Percentiles rank a stretch among this genome's conserved stretches.
These are phyloP conservation scores for Neonectria sp. DNA, from an alignment of 2,329 filamentous ascomycete species.

Conservation along the genomic window DNA sequence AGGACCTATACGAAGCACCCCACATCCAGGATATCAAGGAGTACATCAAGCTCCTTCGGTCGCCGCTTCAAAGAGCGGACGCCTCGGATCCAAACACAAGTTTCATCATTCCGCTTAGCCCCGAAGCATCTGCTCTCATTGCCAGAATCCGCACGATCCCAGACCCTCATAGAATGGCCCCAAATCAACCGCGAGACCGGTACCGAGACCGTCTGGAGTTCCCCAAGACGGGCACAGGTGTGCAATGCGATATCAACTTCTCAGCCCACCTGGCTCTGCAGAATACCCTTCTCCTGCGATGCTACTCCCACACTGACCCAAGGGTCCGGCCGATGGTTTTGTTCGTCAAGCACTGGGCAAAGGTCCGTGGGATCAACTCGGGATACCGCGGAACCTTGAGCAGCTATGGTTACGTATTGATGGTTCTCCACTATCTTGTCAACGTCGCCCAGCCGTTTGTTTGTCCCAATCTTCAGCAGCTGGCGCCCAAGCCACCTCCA, in stretches of 20 bases:
- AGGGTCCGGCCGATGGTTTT: slow-evolving; percentile 85
- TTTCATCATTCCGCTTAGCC: slow-evolving; percentile 56
- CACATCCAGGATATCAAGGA: slow-evolving; percentile 56
- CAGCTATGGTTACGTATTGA: slow-evolving; percentile 92
- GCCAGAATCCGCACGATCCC: slow-evolving; percentile 61
- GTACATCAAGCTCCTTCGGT: slow-evolving; percentile 67
- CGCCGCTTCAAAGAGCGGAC: slow-evolving; percentile 47
- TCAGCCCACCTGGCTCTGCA: slow-evolving; percentile 86
- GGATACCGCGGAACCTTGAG: slow-evolving; percentile 89
- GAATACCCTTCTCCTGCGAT: slow-evolving; percentile 86
- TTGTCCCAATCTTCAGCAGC: slow-evolving; percentile 84
- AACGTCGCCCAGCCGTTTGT: slow-evolving; percentile 87
- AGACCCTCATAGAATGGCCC: slow-evolving; percentile 65
- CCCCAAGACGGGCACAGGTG: slow-evolving; percentile 82
- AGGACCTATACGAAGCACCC: slow-evolving; percentile 60
- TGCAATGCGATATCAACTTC: slow-evolving; percentile 95
- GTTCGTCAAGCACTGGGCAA: slow-evolving; percentile 94
- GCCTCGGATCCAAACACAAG: slow-evolving; percentile 26
- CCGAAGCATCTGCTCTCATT: slow-evolving; percentile 53
- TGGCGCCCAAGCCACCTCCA: slow-evolving; percentile 60
- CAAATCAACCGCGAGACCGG: slow-evolving; percentile 67
- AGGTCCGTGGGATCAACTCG: slow-evolving; percentile 86
- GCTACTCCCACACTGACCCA: slow-evolving; percentile 84
- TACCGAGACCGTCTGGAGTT: slow-evolving; percentile 80
- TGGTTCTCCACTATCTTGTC: slow-evolving; percentile 92